phyloP scores from a whole-genome alignment of 1,284 basidiomycete species.

The Malassezia sympodialis region DNA sequence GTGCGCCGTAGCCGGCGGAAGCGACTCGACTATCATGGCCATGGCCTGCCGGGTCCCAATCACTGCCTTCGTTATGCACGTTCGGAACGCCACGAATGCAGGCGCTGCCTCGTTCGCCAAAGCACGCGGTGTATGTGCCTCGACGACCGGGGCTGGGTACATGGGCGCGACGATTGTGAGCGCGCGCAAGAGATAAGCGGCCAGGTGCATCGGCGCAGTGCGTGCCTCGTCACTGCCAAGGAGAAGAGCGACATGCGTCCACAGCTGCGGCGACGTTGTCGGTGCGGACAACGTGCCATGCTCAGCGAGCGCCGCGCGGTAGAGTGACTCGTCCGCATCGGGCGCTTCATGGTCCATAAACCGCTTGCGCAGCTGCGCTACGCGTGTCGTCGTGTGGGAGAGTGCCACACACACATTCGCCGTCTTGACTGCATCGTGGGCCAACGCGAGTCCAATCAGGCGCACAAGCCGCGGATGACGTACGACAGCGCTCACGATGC shows the following conservation, averaged over 20 bases:
- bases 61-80: background rate
- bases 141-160: conserved; percentile 12
- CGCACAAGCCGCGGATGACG: background rate
- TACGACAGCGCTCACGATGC: conserved; percentile 29
- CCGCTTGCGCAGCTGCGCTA: background rate
- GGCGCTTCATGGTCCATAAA: background rate
- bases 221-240: conserved; percentile 1
- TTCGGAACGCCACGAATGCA: background rate
- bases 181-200: conserved; percentile 9
- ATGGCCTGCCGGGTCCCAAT: conserved; percentile 6
- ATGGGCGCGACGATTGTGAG: conserved; percentile 4
- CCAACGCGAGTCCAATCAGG: conserved; percentile 7
- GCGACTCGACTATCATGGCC: background rate
- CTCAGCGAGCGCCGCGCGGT: background rate
- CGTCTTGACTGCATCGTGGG: conserved; percentile 7
- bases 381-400: background rate
- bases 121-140: background rate
- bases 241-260: conserved; percentile 4
- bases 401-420: conserved; percentile 9
- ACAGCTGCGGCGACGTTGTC: conserved; percentile 1
- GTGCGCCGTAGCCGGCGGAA: background rate
- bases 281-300: background rate
- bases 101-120: background rate
- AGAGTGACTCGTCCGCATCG: background rate
- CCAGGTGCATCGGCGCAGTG: background rate